Conservation (phyloP, 1,139 yeast genomes). For the Pneumocystis carinii region DNA sequence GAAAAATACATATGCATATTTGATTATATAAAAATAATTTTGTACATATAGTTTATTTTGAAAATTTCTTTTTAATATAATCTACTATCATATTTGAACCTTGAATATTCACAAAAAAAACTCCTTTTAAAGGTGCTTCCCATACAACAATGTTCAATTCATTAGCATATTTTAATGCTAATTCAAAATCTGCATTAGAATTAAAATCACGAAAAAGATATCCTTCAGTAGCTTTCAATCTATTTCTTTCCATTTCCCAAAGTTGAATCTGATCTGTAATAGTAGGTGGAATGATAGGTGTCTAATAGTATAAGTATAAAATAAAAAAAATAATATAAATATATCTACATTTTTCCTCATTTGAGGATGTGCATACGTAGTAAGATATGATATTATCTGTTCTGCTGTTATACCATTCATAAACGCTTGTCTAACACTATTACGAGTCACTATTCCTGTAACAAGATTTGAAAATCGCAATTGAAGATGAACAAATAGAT, state of each 20-base stretch:
- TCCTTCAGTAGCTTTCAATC: slow-evolving; percentile 80
- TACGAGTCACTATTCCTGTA: slow-evolving; percentile 83
- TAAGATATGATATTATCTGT: slow-evolving; percentile 76
- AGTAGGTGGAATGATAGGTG: slow-evolving; percentile 66
- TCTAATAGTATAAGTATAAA: slow-evolving; percentile 9
- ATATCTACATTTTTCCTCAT: slow-evolving; percentile 33
- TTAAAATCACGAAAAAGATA: slow-evolving; percentile 76
- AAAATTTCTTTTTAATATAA: not conserved
- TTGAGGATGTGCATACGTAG: slow-evolving; percentile 89
- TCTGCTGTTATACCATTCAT: slow-evolving; percentile 87
- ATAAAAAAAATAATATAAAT: slow-evolving; percentile 17
- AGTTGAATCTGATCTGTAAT: slow-evolving; percentile 87
- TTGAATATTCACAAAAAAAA: slow-evolving; percentile 41
- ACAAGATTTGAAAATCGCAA: slow-evolving; percentile 85
- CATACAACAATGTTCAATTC: slow-evolving; percentile 84
- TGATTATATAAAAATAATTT: not conserved
- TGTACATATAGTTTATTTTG: not conserved
- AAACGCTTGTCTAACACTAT: slow-evolving; percentile 72
- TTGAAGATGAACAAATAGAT: slow-evolving; percentile 69
- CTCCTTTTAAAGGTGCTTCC: slow-evolving; percentile 54
- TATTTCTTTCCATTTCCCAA: slow-evolving; percentile 92
- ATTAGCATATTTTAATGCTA: slow-evolving; percentile 59
- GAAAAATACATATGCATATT: not conserved
- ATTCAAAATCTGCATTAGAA: slow-evolving; percentile 60
- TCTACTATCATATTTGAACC: not conserved